Evolutionary conservation across 192 early-diverging fungal genomes (phyloP).

Genomic region (Coemansia sp.): DNA sequence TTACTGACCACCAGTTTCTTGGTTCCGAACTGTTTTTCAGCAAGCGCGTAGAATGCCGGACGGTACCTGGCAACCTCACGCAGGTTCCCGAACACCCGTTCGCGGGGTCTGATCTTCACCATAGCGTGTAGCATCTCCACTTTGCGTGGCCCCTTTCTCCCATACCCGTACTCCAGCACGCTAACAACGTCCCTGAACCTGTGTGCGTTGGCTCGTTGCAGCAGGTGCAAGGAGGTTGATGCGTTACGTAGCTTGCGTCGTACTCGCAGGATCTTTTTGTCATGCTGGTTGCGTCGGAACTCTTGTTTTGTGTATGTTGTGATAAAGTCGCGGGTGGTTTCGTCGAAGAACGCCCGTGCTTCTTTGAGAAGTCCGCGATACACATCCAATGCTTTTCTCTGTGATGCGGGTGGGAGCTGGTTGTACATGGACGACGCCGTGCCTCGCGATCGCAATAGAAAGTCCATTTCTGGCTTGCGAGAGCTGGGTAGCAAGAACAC

Average conservation of each 20-base stretch:
- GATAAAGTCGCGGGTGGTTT: slow-evolving; percentile 40
- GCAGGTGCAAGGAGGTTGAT: slow-evolving; percentile 24
- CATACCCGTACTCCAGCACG: slow-evolving; percentile 45
- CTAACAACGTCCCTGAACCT: slow-evolving; percentile 36
- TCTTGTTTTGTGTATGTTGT: slow-evolving; percentile 24
- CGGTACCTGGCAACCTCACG: slow-evolving; percentile 30
- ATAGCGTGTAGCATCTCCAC: slow-evolving; percentile 31
- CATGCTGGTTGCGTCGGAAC: slow-evolving; percentile 29
- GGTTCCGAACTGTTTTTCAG: slow-evolving; percentile 26
- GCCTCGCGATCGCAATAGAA: slow-evolving; percentile 22
- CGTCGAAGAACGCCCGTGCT: slow-evolving; percentile 46
- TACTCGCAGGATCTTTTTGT: slow-evolving; percentile 17
- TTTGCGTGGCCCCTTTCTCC: slow-evolving; percentile 46
- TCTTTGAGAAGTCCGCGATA: slow-evolving; percentile 43
- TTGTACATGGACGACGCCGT: neutral
- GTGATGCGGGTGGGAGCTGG: too few species aligned
- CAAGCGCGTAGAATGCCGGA: slow-evolving; percentile 47
- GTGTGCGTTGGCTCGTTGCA: slow-evolving; percentile 43
- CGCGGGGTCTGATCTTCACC: slow-evolving; percentile 24
- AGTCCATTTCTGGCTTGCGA: slow-evolving; percentile 23
- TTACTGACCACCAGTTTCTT: slow-evolving; percentile 23
- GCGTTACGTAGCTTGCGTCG: slow-evolving; percentile 24
- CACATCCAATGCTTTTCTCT: slow-evolving; percentile 10
- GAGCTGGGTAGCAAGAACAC: neutral
- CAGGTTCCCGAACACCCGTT: slow-evolving; percentile 39